Evolutionary conservation across 2,329 filamentous ascomycete genomes (phyloP).

Genomic region (Parascedosporium putredinis): DNA sequence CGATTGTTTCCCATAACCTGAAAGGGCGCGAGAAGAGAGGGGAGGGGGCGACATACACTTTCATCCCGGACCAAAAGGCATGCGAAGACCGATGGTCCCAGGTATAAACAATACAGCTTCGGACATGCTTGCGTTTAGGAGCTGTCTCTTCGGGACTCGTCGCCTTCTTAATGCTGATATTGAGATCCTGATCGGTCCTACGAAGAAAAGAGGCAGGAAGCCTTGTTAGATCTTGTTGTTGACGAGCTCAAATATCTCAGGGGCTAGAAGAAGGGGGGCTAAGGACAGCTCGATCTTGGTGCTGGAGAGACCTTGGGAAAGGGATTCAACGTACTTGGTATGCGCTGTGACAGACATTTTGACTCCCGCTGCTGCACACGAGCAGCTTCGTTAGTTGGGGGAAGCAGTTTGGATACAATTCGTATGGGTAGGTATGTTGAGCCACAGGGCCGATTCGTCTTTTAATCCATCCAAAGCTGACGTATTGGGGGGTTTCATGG

Average conservation of each 20-base stretch:
- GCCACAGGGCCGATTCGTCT: neutral
- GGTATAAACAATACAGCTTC: slow-evolving; percentile 94
- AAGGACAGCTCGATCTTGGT: too few relatives aligned
- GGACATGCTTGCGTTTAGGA: slow-evolving; percentile 83
- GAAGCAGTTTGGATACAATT: neutral
- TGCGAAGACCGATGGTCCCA: slow-evolving; percentile 97
- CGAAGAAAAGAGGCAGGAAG: neutral
- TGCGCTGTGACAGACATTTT: neutral
- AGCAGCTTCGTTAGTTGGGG: neutral
- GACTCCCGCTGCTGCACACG: neutral
- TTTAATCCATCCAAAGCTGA: neutral
- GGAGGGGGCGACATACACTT: slow-evolving; percentile 60
- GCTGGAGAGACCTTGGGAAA: too few relatives aligned
- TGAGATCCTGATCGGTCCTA: slow-evolving; percentile 58
- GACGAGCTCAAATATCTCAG: too few relatives aligned
- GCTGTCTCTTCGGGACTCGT: slow-evolving; percentile 59
- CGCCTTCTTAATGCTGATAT: slow-evolving; percentile 61
- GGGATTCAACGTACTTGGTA: neutral
- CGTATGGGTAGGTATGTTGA: neutral
- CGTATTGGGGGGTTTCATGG: neutral
- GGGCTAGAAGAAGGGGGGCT: too few relatives aligned
- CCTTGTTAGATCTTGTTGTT: neutral
- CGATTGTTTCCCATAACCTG: too few relatives aligned
- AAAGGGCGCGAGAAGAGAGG: neutral
- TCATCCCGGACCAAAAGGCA: slow-evolving; percentile 96